Base-by-base conservation (phyloP, 768 basidiomycete species). In the Mycena galopus region DNA sequence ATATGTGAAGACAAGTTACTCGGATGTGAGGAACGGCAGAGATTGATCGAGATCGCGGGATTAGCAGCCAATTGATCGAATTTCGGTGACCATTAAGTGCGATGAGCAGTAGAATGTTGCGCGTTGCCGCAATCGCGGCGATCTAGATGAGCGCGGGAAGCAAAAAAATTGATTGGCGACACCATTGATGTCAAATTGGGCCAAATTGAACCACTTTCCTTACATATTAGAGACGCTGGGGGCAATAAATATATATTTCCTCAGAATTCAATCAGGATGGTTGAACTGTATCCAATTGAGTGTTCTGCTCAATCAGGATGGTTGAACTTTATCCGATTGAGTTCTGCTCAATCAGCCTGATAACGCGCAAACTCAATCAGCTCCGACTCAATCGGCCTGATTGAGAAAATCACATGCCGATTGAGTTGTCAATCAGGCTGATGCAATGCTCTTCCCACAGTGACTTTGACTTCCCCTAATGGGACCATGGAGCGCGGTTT, bases 381-480 rank as follows among this genome's bases (percentile, higher is more conserved):
- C 17, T 29, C 17, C 9, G 27, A 53, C 16, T 27, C 64, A 55
- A 10, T 65, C 64, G 19, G 64, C 25, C 35, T 17, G 64, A 65
- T 17, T 55, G 64, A 65, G 11, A 56, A 30, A 65, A 33, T 65
- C 53, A 32, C 64, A 30, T 29, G 4, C 37, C 30, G 64, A 65
- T 25, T 65, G 64, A 39, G 16, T 55, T 65, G 64, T 39, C 64
- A 65, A 33, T 65, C 64, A 65, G 53, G 35, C 64, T 30, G 63
- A 64, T 33, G 51, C 47, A 19, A 51, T 5, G 16, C 27, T 37
- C 63, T 64, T 37, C 50, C 50, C 63, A 64, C 63, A 58, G 57
- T 37, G 57, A n/a, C n/a, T n/a, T n/a, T n/a, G n/a, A n/a, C n/a
- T n/a, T n/a, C n/a, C n/a, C n/a, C n/a, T n/a, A n/a, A n/a, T n/a